Base-by-base conservation (phyloP, 805 yeast species). In the Candida koratica region DNA sequence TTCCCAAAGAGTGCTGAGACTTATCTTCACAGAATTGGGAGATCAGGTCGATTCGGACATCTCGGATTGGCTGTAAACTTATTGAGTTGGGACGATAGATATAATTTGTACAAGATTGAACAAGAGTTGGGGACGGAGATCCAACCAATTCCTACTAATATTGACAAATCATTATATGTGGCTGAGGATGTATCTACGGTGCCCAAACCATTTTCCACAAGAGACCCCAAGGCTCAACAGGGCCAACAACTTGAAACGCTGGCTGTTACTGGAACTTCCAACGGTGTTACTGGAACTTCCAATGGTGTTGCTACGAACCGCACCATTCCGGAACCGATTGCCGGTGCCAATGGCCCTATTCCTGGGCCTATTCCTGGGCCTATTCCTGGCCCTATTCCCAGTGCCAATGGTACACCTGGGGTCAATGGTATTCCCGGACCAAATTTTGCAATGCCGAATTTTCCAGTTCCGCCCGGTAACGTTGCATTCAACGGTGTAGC, bases 1-100 rank as follows among this genome's bases (percentile, higher is more conserved):
- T 93, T 93, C 82, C 98, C 98, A 43, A 90, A 90, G 62, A 87
- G 83, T 36, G 97, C 97, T 6, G 98, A 93, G 63, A 93, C 97
- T 26, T 93, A 93, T 60, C 75, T 93, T 51, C 98, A 93, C 69
- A 84, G 97, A 75, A 93, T 90, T 51, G 97, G 97, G 74, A 87
- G 98, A 72, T 88, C 97, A 6, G 97, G 98, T 49, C 85, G 98
- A 73, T 93, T 86, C 55, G 98, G 98, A 48, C 98, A 93, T 61
- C 78, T 89, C 56, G 98, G 98, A 73, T 75, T 93, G 58, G 98
- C 98, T 20, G 88, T 93, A 56, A 93, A 93, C 67, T 76, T 93
- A 53, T 87, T 93, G 69, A 86, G 89, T 61, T 90, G 97, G 96
- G 81, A 88, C 54, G 98, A 93, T 60, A 79, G 97, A 58, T 88